Evolutionary conservation across 1,284 basidiomycete genomes (phyloP).

Genomic region (Ganoderma lingzhi): DNA sequence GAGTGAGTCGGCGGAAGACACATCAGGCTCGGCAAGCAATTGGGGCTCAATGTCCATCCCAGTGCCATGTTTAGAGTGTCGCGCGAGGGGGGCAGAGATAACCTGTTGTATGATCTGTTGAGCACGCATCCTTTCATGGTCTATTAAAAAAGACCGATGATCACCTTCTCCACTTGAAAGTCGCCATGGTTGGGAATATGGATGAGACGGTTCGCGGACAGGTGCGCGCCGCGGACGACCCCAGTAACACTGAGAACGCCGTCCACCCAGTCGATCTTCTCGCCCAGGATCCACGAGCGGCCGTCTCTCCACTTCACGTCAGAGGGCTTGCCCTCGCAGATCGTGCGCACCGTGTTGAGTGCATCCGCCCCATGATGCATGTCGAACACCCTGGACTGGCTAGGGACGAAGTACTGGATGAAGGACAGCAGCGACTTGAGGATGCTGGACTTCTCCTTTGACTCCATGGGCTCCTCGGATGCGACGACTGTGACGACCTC

Average conservation of each 20-base stretch:
- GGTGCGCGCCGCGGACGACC: conserved; percentile 79
- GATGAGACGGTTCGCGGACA: conserved; percentile 88
- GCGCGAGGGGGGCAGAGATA: conserved; percentile 61
- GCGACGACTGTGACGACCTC: conserved; percentile 73
- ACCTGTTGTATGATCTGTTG: conserved; percentile 52
- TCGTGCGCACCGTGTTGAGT: conserved; percentile 72
- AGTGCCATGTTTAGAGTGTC: conserved; percentile 47
- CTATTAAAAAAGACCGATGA: conserved; percentile 22
- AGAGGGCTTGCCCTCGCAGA: conserved; percentile 83
- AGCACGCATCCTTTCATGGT: background rate
- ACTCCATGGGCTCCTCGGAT: conserved; percentile 54
- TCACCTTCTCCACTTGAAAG: conserved; percentile 84
- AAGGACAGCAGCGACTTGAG: conserved; percentile 92
- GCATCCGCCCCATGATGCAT: conserved; percentile 70
- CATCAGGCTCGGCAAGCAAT: conserved; percentile 65
- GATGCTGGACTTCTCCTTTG: conserved; percentile 71
- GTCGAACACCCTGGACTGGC: conserved; percentile 74
- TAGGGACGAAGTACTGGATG: conserved; percentile 94
- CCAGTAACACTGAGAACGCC: conserved; percentile 81
- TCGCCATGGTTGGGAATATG: conserved; percentile 93
- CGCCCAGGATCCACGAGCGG: conserved; percentile 83
- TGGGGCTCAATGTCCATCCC: conserved; percentile 73
- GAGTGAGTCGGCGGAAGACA: conserved; percentile 86
- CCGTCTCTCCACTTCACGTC: conserved; percentile 87
- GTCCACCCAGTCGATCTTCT: conserved; percentile 68